Evolutionary conservation across 345 rosid species (phyloP).

Genomic region (Eucalyptus regnans): DNA sequence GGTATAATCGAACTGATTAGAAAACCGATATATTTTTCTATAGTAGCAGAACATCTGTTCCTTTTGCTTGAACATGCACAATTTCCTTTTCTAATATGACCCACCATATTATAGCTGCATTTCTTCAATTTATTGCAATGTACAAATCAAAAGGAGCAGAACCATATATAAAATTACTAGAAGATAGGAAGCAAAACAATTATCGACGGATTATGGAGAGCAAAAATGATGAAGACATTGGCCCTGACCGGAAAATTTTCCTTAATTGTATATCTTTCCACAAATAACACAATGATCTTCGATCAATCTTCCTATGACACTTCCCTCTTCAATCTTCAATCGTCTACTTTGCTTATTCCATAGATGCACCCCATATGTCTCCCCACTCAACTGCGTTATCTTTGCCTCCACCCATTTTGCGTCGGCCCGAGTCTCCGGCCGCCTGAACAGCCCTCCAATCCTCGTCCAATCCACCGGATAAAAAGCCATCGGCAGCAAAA

Average conservation of each 20-base stretch:
- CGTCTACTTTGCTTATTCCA: constrained; percentile 35
- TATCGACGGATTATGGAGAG: not conserved
- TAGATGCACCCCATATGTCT: constrained; percentile 27
- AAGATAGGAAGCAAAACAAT: not conserved
- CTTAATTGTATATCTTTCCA: constrained; percentile 1
- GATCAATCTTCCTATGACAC: constrained; percentile 22
- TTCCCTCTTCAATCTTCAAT: constrained; percentile 27
- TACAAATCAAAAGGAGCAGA: not conserved
- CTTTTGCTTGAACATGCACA: not conserved
- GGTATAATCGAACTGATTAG: not conserved
- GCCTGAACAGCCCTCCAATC: constrained; percentile 36
- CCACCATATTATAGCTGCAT: not conserved
- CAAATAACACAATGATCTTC: constrained; percentile 24
- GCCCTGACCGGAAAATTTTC: not conserved
- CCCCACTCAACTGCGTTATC: constrained; percentile 9
- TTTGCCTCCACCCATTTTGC: constrained; percentile 19
- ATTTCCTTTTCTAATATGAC: not conserved
- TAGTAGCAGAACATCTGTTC: not conserved
- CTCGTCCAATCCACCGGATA: constrained; percentile 63
- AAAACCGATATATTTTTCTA: not conserved
- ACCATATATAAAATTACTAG: not conserved
- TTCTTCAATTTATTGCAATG: not conserved
- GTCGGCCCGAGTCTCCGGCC: constrained; percentile 16
- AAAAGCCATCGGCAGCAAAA: constrained; percentile 50
- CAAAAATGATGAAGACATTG: not conserved